Evolutionary conservation across 768 basidiomycete genomes (phyloP).

Genomic region (Podaxis sp.): DNA sequence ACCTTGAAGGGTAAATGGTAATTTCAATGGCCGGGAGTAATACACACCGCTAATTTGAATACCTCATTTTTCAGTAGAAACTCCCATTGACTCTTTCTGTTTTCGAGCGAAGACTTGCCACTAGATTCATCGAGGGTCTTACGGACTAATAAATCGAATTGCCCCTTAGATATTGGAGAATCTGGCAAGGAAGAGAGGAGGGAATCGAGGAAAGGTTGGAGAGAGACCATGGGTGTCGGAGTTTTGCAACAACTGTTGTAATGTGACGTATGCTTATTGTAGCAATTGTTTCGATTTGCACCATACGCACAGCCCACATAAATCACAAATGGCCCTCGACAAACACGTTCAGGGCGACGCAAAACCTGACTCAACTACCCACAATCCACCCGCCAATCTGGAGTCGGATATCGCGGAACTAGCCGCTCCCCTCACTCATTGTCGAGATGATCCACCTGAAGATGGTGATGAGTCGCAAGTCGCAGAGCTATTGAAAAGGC

Average conservation of each 20-base stretch:
- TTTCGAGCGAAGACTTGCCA: slow-evolving; percentile 46
- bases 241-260: slow-evolving; percentile 17
- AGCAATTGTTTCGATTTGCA: too few relatives aligned
- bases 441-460: slow-evolving; percentile 1
- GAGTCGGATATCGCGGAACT: slow-evolving; percentile 34
- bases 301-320: neutral
- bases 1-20: neutral
- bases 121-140: slow-evolving; percentile 39
- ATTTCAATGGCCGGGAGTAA: neutral
- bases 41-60: slow-evolving; percentile 65
- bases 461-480: slow-evolving; percentile 34
- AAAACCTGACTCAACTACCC: slow-evolving; percentile 17
- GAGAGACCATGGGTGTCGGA: slow-evolving; percentile 41
- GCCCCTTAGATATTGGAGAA: slow-evolving; percentile 41
- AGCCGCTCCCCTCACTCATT: slow-evolving; percentile 8
- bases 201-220: slow-evolving; percentile 43
- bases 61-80: slow-evolving; percentile 66
- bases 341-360: neutral
- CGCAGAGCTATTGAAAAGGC: slow-evolving; percentile 45
- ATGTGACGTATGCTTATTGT: neutral
- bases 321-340: neutral
- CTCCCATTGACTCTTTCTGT: slow-evolving; percentile 72
- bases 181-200: slow-evolving; percentile 51
- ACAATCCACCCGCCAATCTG: slow-evolving; percentile 12
- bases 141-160: slow-evolving; percentile 46